phyloP scores from a whole-genome alignment of 441 rosid species.

The Pelargonium myrrhifolium region DNA sequence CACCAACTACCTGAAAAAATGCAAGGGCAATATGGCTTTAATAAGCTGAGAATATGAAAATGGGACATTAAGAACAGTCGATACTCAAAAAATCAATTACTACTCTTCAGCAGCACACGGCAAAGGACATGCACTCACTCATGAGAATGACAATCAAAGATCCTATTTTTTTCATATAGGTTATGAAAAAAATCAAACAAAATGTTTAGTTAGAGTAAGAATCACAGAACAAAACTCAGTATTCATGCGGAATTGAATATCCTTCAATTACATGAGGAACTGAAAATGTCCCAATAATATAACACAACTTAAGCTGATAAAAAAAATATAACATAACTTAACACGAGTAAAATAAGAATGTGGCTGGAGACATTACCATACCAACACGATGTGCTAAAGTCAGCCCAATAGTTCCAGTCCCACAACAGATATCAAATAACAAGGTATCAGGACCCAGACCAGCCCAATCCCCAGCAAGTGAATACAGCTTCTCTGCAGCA shows the following conservation, averaged over 20 bases:
- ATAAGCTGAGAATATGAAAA: not conserved
- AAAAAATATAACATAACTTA: too few relatives aligned
- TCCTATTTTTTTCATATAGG: not conserved
- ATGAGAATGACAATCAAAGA: not conserved
- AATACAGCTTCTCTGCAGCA: slow-evolving; percentile 87
- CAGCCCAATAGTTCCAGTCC: slow-evolving; percentile 93
- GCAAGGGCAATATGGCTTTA: not conserved
- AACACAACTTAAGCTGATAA: too few relatives aligned
- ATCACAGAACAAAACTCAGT: not conserved
- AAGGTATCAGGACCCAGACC: slow-evolving; percentile 72
- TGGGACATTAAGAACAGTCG: not conserved
- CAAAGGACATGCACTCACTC: not conserved
- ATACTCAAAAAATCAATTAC: not conserved
- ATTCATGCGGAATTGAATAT: not conserved
- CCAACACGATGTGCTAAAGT: slow-evolving; percentile 89
- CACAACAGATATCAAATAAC: slow-evolving; percentile 90
- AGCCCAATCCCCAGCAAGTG: slow-evolving; percentile 98
- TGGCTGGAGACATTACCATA: slow-evolving; percentile 49
- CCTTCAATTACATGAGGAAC: not conserved
- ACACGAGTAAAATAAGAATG: slow-evolving; percentile 7
- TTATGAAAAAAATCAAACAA: not conserved
- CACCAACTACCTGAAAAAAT: slow-evolving; percentile 61
- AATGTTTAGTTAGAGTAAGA: not conserved
- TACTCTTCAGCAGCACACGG: not conserved
- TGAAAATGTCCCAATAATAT: slow-evolving; percentile 6